Evolutionary conservation across 768 basidiomycete genomes (phyloP), one percentile per base, ranked within the genome.

Genomic region (Pulveroboletus ravenelii): DNA sequence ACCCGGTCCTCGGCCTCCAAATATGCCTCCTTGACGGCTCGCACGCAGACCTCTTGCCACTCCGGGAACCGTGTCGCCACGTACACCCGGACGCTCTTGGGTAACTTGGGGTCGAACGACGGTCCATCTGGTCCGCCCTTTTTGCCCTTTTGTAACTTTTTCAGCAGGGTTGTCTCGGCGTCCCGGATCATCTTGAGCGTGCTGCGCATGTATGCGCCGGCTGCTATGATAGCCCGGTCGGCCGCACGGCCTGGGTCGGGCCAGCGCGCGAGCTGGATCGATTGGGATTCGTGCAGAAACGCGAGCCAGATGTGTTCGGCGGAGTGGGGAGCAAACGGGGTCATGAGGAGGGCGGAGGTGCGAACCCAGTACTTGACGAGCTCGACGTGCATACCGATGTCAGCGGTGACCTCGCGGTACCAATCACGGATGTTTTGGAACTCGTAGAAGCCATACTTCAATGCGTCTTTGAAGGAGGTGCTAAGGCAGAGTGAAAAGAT

Each of bases 371-470:
- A 80, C 54, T 81, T 72, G 62, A 95, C 83, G 41, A 98, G 80
- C 53, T 93, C 93, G 43, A 66, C 75, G 70, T 98, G 94, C 93
- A 98, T 96, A 27, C 93, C 91, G 43, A 85, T 73, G 53, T 93
- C 90, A 7, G 80, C 73, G 3, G 89, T 93, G 45, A 95, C 90
- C 65, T 93, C 89, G 50, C 93, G 90, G 68, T 98, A 98, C 87
- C 93, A 93, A 65, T 98, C 94, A 41, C 96, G 88, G 2, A 84
- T 77, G 44, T 81, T 86, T 67, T 97, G 92, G 57, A 94, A 79
- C 62, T 96, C 93, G 77, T 93, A 99, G 72, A 97, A 95, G 41
- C 94, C 95, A 56, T 78, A 87, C 70, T 97, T 95, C 54, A 97
- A 70, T 10, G 94, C 93, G 51, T 95, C 92, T 71, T 98, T 99